A percentile compares a stretch with the other conserved stretches of the same genome.
Evolutionary conservation across 371 early-diverging fungal genomes (phyloP).

Genomic region (Lichtheimia ornata): DNA sequence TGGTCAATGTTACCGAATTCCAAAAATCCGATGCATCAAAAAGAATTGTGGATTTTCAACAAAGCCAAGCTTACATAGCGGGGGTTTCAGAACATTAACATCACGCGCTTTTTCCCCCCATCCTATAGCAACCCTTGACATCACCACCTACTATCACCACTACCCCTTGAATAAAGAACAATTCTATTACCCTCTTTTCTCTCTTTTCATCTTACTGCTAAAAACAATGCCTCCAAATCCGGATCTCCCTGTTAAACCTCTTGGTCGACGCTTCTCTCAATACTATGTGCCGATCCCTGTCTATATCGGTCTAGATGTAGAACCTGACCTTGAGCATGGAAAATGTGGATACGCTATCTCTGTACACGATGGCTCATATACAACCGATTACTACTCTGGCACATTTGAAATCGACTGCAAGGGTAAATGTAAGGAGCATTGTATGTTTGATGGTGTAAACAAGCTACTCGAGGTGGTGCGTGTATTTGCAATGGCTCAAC

Average conservation of each 20-base stretch:
- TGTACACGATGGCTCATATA: conserved; percentile 64
- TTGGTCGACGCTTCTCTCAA: conserved; percentile 35
- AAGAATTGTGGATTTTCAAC: no score
- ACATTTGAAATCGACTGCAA: conserved; percentile 17
- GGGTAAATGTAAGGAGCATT: conserved; percentile 17
- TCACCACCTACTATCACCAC: background rate
- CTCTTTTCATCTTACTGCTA: conserved; percentile 1
- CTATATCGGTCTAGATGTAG: conserved; percentile 65
- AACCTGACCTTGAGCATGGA: conserved; percentile 31
- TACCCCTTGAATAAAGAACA: background rate
- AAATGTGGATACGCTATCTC: conserved; percentile 44
- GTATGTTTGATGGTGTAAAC: conserved; percentile 29
- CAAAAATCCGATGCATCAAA: no score
- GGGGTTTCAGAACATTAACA: no score
- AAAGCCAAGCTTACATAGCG: no score
- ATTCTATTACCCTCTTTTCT: conserved; percentile 9
- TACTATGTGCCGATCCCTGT: conserved; percentile 49
- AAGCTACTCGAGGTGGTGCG: conserved; percentile 43
- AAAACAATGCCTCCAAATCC: conserved; percentile 36
- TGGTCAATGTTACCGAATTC: no score
- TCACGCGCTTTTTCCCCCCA: background rate
- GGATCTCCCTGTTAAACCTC: conserved; percentile 29
- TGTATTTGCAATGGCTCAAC: conserved; percentile 45
- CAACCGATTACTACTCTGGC: conserved; percentile 52
- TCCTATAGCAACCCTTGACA: no score